These are phyloP conservation scores for Tremellales sp. DNA, from an alignment of 1,284 basidiomycete species.

Conservation along the genomic window DNA sequence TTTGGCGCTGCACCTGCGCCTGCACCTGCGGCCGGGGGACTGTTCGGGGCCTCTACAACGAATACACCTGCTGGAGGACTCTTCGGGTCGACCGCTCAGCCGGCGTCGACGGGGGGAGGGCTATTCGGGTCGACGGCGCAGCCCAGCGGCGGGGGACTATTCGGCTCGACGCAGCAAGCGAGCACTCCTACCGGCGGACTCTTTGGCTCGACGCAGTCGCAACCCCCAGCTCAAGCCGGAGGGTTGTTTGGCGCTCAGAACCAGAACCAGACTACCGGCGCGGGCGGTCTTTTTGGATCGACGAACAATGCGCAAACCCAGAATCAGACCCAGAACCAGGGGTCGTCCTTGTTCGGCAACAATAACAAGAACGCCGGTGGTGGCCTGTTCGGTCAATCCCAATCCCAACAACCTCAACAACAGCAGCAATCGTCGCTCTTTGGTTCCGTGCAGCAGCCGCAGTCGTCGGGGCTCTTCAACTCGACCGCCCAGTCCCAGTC, in stretches of 20 bases:
- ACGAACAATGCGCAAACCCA: no score
- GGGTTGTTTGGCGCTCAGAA: conserved; percentile 17
- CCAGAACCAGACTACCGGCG: conserved; percentile 10
- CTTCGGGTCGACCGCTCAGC: conserved; percentile 34
- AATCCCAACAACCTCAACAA: conserved; percentile 12
- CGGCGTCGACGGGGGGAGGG: conserved; percentile 19
- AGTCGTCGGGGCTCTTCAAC: not conserved
- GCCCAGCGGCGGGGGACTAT: conserved; percentile 4
- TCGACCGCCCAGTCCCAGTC: conserved; percentile 5
- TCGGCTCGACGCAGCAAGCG: not conserved
- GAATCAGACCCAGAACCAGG: conserved; percentile 23
- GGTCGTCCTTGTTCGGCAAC: conserved; percentile 14
- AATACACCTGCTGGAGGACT: conserved; percentile 15
- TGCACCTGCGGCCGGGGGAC: conserved; percentile 7
- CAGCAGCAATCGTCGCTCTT: conserved; percentile 8
- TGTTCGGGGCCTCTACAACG: conserved; percentile 13
- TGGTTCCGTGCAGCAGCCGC: conserved; percentile 8
- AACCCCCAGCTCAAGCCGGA: not conserved
- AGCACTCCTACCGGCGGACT: not conserved
- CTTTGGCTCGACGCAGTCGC: not conserved
- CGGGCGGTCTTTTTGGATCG: conserved; percentile 45
- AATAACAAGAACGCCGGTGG: conserved; percentile 9
- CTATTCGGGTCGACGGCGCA: conserved; percentile 47
- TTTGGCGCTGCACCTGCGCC: conserved; percentile 31
- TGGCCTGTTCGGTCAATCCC: conserved; percentile 51